Conservation (phyloP, 2,329 filamentous ascomycete species). For the Xylaria sp. region DNA sequence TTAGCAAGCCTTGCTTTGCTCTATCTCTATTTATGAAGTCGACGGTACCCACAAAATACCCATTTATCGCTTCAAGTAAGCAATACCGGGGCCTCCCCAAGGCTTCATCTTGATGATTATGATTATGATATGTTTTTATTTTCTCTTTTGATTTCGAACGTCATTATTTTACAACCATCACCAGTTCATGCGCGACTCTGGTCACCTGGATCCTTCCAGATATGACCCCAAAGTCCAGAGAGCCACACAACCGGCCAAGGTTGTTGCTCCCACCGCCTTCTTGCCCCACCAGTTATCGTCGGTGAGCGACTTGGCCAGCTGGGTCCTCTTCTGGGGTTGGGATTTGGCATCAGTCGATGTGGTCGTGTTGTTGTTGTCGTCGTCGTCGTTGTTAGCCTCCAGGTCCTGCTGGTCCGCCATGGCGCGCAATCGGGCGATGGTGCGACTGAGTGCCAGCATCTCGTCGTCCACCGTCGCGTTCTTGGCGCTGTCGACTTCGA, state of each 20-base stretch:
- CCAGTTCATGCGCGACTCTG: slow-evolving; percentile 2
- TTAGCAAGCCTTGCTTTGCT: too few species aligned
- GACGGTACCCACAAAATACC: too few species aligned
- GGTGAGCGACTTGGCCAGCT: slow-evolving; percentile 64
- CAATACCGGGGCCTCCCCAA: too few species aligned
- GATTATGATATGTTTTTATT: background rate
- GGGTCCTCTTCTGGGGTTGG: slow-evolving; percentile 45
- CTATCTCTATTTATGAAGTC: too few species aligned
- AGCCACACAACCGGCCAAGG: slow-evolving; percentile 64
- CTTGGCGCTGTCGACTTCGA: slow-evolving; percentile 77
- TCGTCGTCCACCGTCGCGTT: slow-evolving; percentile 71
- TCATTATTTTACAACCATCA: background rate
- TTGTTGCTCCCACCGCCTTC: slow-evolving; percentile 66
- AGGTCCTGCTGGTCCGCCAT: slow-evolving; percentile 54
- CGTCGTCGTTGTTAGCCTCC: slow-evolving; percentile 37
- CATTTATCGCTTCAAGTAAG: background rate
- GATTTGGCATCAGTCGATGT: slow-evolving; percentile 30
- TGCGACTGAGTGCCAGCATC: slow-evolving; percentile 74
- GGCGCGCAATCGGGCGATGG: slow-evolving; percentile 60
- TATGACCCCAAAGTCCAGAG: slow-evolving; percentile 65
- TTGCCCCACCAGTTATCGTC: slow-evolving; percentile 72
- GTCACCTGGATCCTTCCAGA: slow-evolving; percentile 46
- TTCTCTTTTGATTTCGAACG: background rate
- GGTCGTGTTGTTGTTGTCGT: too few species aligned
- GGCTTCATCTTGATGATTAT: background rate